These are phyloP conservation scores for Leccinum barrowsii DNA, from an alignment of 768 basidiomycete species.

Conservation along the genomic window DNA sequence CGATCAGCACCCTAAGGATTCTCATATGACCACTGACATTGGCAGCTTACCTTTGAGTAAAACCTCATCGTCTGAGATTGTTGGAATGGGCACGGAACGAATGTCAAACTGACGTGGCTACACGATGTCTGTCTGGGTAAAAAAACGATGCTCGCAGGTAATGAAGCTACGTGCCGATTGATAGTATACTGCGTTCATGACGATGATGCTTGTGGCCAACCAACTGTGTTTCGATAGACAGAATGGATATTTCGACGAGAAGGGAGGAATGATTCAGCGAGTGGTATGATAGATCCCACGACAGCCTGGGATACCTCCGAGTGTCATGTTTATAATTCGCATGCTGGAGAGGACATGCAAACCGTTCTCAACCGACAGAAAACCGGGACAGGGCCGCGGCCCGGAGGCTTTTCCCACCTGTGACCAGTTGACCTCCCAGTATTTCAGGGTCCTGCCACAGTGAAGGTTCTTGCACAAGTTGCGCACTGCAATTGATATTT, in stretches of 20 bases:
- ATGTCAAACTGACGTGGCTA: conserved; percentile 52
- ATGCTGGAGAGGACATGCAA: neutral
- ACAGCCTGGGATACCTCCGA: conserved; percentile 13
- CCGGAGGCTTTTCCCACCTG: neutral
- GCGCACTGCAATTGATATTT: neutral
- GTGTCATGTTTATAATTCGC: neutral
- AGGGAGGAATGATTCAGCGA: neutral
- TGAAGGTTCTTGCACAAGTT: neutral
- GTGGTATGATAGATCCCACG: neutral
- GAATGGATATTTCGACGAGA: neutral
- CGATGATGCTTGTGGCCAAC: neutral
- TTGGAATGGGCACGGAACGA: conserved; percentile 47
- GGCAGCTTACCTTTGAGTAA: conserved; percentile 49
- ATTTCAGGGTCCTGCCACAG: no score
- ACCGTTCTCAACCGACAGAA: neutral
- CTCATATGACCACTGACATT: no score
- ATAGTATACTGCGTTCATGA: conserved; percentile 51
- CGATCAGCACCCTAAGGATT: neutral
- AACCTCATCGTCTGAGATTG: conserved; percentile 52
- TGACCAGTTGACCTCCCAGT: no score
- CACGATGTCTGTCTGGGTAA: neutral
- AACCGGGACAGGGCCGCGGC: neutral
- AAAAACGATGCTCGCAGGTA: neutral
- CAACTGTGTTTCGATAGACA: no score
- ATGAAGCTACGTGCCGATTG: conserved; percentile 30